Conservation (phyloP, 2,329 filamentous ascomycete species). For the Chaetomiaceae sp. region DNA sequence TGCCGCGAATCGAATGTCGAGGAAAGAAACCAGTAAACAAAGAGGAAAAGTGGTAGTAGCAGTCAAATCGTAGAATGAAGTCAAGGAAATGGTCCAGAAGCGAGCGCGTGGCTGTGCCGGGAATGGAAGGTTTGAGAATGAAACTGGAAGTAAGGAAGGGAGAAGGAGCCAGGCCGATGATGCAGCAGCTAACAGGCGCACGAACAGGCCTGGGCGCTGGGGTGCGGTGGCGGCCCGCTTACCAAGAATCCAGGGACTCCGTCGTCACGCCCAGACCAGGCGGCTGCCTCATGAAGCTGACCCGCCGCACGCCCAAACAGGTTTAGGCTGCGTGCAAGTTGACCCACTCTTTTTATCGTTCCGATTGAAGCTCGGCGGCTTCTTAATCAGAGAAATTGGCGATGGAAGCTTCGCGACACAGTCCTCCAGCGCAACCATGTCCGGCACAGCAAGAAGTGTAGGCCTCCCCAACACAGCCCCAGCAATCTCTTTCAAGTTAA, state of each 20-base stretch:
- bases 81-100: not conserved
- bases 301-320: not conserved
- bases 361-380: not conserved
- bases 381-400: not conserved
- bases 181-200: constrained; percentile 3
- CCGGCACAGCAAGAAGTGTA: constrained; percentile 17
- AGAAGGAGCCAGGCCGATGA: not conserved
- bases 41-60: not conserved
- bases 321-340: not conserved
- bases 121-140: not conserved
- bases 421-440: constrained; percentile 13
- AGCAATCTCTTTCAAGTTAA: not conserved
- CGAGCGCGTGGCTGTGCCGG: not conserved
- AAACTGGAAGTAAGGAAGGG: too few relatives aligned
- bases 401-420: not conserved
- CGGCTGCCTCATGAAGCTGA: constrained; percentile 5
- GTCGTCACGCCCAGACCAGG: constrained; percentile 1
- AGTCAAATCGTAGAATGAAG: too few relatives aligned
- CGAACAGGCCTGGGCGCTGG: too few relatives aligned
- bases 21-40: not conserved
- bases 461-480: not conserved
- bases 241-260: not conserved
- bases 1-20: too few relatives aligned
- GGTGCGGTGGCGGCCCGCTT: not conserved
- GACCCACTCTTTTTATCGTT: too few relatives aligned